These are phyloP conservation scores for Tolypocladium inflatum DNA, from an alignment of 2,329 filamentous ascomycete genomes.

Conservation along the genomic window DNA sequence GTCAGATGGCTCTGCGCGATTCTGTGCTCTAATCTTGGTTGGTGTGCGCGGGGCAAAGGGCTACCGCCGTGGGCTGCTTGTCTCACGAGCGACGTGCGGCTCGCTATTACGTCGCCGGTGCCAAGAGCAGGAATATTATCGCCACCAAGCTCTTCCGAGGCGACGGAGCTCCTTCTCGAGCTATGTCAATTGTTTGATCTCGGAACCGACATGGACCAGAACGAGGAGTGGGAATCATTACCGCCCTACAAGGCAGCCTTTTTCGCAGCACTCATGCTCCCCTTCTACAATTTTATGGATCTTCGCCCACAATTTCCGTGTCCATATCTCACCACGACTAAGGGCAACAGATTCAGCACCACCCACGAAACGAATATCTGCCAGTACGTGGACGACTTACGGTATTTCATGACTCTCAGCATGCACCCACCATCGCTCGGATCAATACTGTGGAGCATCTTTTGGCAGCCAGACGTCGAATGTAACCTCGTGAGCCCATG, in stretches of 20 bases:
- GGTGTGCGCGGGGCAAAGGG: background rate
- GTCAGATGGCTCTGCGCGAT: no score
- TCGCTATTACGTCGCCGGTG: background rate
- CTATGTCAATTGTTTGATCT: conserved; percentile 1
- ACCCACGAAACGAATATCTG: background rate
- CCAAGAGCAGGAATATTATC: background rate
- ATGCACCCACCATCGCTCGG: no score
- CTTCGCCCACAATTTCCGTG: background rate
- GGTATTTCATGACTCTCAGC: no score
- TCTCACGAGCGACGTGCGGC: background rate
- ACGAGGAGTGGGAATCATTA: background rate
- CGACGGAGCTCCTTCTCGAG: background rate
- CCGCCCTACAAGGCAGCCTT: background rate
- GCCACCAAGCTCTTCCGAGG: background rate
- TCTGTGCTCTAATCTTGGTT: no score
- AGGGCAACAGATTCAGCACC: no score
- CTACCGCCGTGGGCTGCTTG: background rate
- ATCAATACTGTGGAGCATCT: no score
- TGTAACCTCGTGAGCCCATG: no score
- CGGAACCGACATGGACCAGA: background rate
- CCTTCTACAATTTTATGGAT: background rate
- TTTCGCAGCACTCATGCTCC: conserved; percentile 1
- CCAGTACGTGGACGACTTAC: no score
- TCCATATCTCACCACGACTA: background rate
- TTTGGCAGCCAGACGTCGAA: no score